These are phyloP conservation scores for Citrus hindsii DNA, from an alignment of 345 rosid genomes.

Conservation along the genomic window DNA sequence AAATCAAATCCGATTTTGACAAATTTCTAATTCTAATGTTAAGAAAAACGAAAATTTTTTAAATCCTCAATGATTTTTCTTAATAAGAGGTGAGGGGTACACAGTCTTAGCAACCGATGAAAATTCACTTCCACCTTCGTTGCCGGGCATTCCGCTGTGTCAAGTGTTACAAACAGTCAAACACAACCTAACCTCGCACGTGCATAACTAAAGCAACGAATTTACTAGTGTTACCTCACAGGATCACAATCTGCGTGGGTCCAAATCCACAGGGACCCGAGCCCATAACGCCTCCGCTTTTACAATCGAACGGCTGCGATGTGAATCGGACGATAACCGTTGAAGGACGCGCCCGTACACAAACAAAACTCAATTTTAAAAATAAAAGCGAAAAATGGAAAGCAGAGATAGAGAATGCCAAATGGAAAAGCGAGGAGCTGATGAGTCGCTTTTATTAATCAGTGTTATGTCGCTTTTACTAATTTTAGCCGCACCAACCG, in stretches of 20 bases:
- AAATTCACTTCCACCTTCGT: slow-evolving; percentile 11
- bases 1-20: too few relatives aligned
- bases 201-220: slow-evolving; percentile 4
- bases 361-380: neutral
- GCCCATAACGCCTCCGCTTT: neutral
- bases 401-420: slow-evolving; percentile 14
- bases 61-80: neutral
- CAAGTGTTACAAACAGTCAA: neutral
- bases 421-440: slow-evolving; percentile 25
- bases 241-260: neutral
- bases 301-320: slow-evolving; percentile 17
- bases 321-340: neutral
- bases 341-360: neutral
- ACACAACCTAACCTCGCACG: slow-evolving; percentile 7
- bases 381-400: neutral
- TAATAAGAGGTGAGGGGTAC: slow-evolving; percentile 10
- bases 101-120: neutral
- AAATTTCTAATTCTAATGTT: too few relatives aligned
- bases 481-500: slow-evolving; percentile 25
- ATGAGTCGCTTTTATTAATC: slow-evolving; percentile 18
- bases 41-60: neutral
- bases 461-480: slow-evolving; percentile 36
- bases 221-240: neutral
- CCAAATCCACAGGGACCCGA: slow-evolving; percentile 12
- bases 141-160: slow-evolving; percentile 20